Base-by-base conservation (phyloP, 2,329 filamentous ascomycete genomes). In the Pseudocercospora cruenta region DNA sequence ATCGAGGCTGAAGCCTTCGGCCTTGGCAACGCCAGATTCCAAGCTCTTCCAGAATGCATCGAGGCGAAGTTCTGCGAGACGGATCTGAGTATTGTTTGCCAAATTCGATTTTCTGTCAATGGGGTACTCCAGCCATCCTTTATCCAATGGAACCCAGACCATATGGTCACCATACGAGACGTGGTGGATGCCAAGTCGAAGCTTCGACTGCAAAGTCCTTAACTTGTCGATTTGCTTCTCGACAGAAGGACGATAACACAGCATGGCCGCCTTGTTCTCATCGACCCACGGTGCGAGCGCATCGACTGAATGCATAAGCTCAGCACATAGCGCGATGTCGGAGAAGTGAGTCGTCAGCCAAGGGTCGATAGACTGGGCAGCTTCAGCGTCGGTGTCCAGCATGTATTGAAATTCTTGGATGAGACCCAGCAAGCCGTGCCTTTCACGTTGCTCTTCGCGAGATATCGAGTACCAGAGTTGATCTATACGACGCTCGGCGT, bases 41-140 rank as follows among this genome's bases (percentile, higher is more conserved):
- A 70, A 21, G 9, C 58, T 57, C 57, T 58, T 47, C 84, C 84
- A 86, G 64, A 86, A 82, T 0, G 55, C 63, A 69, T 86, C 84
- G 4, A 88, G 76, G 26, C 80, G 77, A 0, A 49, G 26, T 73
- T 88, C 85, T 0, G 85, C 84, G 1, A 54, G 68, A 9, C 80
- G 79, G 73, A 87, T 78, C 0, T 73, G 72, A 4, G 81, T 78
- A 0, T 82, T 77, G 19, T 79, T 86, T 12, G 81, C 79, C 61
- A 78, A 79, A 1, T 77, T 86, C 1, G 80, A 79, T 9, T 78
- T 81, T 68, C 83, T 85, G 2, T 82, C 78, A 4, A 78, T 78
- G 59, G 82, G 85, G 78, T 81, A 87, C 49, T 67, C 65, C 63
- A 87, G 86, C 61, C 74, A 81, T 0, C 75, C 75, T 21, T 57